These are phyloP conservation scores for Chaetomium sp. DNA, from an alignment of 2,329 filamentous ascomycete species.

Conservation along the genomic window DNA sequence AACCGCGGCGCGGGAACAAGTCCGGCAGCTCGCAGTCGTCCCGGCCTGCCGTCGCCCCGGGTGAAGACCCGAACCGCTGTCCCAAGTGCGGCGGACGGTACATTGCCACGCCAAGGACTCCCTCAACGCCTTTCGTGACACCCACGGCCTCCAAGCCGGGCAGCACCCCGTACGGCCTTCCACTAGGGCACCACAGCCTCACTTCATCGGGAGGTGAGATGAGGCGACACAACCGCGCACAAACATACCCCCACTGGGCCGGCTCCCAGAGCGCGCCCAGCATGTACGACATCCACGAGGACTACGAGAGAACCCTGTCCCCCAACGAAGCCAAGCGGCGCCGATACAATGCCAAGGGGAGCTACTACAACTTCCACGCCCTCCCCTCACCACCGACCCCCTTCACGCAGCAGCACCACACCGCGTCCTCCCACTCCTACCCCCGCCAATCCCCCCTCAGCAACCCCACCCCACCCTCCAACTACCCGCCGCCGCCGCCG, in stretches of 20 bases:
- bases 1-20: constrained; percentile 69
- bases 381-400: constrained; percentile 24
- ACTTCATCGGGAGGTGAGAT: constrained; percentile 6
- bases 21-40: constrained; percentile 22
- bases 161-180: constrained; percentile 13
- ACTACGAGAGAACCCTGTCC: constrained; percentile 41
- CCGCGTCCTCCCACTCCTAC: not conserved
- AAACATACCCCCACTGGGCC: constrained; percentile 9
- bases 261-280: not conserved
- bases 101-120: constrained; percentile 64
- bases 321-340: constrained; percentile 42
- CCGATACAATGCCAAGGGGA: constrained; percentile 36
- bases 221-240: constrained; percentile 14
- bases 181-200: not conserved
- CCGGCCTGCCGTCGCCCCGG: constrained; percentile 38
- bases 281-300: constrained; percentile 45
- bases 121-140: constrained; percentile 51
- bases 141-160: constrained; percentile 31
- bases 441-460: not conserved
- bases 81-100: constrained; percentile 71
- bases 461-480: not conserved
- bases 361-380: constrained; percentile 27
- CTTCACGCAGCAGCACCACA: not conserved
- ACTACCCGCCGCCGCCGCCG: not conserved
- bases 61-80: constrained; percentile 61